These are phyloP conservation scores for Penicillium corylophilum DNA, from an alignment of 2,329 filamentous ascomycete species.

Conservation along the genomic window DNA sequence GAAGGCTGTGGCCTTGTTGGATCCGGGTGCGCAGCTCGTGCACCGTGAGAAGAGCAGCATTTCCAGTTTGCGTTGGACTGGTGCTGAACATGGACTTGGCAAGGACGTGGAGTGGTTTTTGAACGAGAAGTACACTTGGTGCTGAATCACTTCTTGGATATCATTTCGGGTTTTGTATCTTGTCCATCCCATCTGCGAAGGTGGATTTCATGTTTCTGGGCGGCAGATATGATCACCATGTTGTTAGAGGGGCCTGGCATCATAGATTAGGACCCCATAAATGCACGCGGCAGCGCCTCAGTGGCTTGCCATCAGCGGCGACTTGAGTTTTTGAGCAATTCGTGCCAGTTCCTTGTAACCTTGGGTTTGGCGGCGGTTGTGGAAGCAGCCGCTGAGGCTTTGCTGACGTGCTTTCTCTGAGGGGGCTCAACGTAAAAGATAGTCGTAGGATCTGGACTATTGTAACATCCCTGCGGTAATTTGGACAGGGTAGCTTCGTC, in stretches of 20 bases:
- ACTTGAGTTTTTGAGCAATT: slow-evolving; percentile 41
- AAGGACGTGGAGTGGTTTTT: slow-evolving; percentile 47
- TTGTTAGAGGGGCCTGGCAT: slow-evolving; percentile 17
- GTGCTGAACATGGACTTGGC: slow-evolving; percentile 36
- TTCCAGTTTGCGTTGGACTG: slow-evolving; percentile 48
- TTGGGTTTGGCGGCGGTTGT: slow-evolving; percentile 29
- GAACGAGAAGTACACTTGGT: slow-evolving; percentile 53
- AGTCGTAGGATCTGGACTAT: slow-evolving; percentile 35
- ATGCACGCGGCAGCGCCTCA: slow-evolving; percentile 3
- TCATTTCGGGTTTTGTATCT: slow-evolving; percentile 4
- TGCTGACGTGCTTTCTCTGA: slow-evolving; percentile 31
- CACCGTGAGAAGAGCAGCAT: slow-evolving; percentile 49
- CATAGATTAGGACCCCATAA: slow-evolving; percentile 15
- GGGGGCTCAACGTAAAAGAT: slow-evolving; percentile 36
- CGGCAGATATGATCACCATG: slow-evolving; percentile 15
- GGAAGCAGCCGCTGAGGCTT: slow-evolving; percentile 24
- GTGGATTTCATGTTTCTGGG: slow-evolving; percentile 11
- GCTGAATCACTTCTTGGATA: slow-evolving; percentile 30
- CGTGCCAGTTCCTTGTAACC: slow-evolving; percentile 45
- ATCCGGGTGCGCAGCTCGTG: slow-evolving; percentile 40
- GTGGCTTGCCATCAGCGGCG: slow-evolving; percentile 24
- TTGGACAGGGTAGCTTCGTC: slow-evolving; percentile 33
- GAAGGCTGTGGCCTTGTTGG: slow-evolving; percentile 41
- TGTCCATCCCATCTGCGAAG: not conserved
- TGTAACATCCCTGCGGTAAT: slow-evolving; percentile 35